phyloP scores from a whole-genome alignment of 306 rosid genomes.

The Quercus cerris region DNA sequence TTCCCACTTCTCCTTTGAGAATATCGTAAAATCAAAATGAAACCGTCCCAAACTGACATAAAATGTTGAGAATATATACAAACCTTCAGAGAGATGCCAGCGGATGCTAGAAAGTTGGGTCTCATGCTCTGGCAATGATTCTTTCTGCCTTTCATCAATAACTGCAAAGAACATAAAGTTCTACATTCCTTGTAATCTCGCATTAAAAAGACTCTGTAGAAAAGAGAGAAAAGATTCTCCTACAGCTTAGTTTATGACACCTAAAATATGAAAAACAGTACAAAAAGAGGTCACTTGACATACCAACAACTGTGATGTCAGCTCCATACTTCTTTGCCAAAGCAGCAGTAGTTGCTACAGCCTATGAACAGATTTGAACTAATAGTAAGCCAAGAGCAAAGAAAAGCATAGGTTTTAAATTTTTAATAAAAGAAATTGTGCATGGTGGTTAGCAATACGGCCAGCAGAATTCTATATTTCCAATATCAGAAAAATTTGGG shows the following conservation, averaged over 20 bases:
- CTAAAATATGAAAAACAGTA: constrained; percentile 5
- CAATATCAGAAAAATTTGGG: not conserved
- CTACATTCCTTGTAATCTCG: constrained; percentile 15
- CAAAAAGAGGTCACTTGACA: constrained; percentile 12
- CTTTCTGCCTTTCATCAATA: constrained; percentile 80
- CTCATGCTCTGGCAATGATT: constrained; percentile 80
- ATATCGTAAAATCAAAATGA: not conserved
- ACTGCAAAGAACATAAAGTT: constrained; percentile 50
- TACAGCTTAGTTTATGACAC: constrained; percentile 11
- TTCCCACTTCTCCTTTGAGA: not conserved
- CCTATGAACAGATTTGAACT: constrained; percentile 37
- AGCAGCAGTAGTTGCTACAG: constrained; percentile 72
- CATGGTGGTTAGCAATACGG: not conserved
- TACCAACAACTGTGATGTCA: constrained; percentile 91
- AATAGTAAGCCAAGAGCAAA: constrained; percentile 11
- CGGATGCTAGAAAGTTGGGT: constrained; percentile 80
- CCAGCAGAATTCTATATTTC: not conserved
- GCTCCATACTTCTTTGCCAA: constrained; percentile 90
- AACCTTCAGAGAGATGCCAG: constrained; percentile 93
- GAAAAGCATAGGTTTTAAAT: not conserved
- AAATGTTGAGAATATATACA: constrained; percentile 7
- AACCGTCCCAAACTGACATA: not conserved
- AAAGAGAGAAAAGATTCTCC: not conserved
- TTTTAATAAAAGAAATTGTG: not conserved
- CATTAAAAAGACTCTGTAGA: constrained; percentile 6